These are phyloP conservation scores for Coniochaeta hoffmannii DNA, from an alignment of 2,329 filamentous ascomycete genomes.

Conservation along the genomic window DNA sequence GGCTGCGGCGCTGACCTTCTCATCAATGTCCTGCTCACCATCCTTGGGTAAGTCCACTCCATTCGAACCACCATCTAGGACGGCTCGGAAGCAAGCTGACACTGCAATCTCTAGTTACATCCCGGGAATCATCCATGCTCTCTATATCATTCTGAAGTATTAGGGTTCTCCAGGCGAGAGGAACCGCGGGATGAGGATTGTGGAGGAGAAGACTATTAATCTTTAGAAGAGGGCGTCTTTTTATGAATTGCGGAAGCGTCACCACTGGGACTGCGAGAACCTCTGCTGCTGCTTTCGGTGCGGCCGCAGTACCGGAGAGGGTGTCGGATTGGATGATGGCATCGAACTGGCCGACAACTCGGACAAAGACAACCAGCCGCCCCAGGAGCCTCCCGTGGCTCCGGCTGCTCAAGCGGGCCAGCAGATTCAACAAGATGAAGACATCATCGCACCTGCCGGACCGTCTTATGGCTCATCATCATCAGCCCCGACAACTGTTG, in stretches of 20 bases:
- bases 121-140: conserved; percentile 83
- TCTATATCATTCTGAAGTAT: conserved; percentile 91
- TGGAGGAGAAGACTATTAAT: background rate
- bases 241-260: background rate
- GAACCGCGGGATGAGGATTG: background rate
- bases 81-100: background rate
- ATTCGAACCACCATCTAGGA: background rate
- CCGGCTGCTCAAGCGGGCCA: too few relatives aligned
- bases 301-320: too few relatives aligned
- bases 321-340: too few relatives aligned
- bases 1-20: conserved; percentile 80
- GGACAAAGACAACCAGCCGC: too few relatives aligned
- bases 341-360: too few relatives aligned
- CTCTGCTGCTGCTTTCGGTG: too few relatives aligned
- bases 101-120: conserved; percentile 40
- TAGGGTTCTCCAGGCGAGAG: conserved; percentile 32
- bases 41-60: conserved; percentile 54
- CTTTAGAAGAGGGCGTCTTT: background rate
- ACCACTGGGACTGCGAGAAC: too few relatives aligned
- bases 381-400: too few relatives aligned
- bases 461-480: too few relatives aligned
- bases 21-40: conserved; percentile 88
- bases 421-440: too few relatives aligned
- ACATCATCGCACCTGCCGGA: too few relatives aligned
- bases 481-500: too few relatives aligned